These are phyloP conservation scores for Isabelozyma heimii DNA, from an alignment of 805 yeast species.

Conservation along the genomic window DNA sequence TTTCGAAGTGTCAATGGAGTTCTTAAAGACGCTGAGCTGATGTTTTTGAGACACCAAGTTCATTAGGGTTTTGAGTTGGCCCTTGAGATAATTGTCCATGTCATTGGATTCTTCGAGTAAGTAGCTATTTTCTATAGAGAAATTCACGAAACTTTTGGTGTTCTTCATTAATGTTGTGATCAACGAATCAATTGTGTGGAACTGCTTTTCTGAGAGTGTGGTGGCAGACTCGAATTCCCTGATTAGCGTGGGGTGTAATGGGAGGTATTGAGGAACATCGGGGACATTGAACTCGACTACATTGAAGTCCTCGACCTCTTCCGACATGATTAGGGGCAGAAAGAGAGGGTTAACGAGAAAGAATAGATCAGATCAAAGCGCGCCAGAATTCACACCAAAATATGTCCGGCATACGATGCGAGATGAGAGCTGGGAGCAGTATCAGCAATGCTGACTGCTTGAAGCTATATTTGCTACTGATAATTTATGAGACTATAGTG, in stretches of 20 bases:
- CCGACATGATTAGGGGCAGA: background rate
- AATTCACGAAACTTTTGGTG: slow-evolving; percentile 6
- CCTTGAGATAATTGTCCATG: background rate
- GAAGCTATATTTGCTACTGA: too few relatives aligned
- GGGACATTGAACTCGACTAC: background rate
- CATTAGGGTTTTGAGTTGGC: slow-evolving; percentile 10
- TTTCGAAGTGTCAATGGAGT: slow-evolving; percentile 13
- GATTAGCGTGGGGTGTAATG: background rate
- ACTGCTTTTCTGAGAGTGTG: slow-evolving; percentile 1
- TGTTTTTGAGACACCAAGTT: slow-evolving; percentile 8
- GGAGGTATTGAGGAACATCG: background rate
- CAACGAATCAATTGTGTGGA: slow-evolving; percentile 8
- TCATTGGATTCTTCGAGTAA: background rate
- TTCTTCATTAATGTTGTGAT: slow-evolving; percentile 13
- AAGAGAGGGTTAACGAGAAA: background rate
- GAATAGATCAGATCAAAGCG: background rate
- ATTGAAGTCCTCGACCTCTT: background rate
- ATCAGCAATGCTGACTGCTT: too few relatives aligned
- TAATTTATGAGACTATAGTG: too few relatives aligned
- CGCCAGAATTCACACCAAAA: too few relatives aligned
- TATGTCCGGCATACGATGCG: too few relatives aligned
- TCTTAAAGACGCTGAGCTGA: slow-evolving; percentile 8
- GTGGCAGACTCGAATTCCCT: background rate
- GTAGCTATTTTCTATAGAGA: slow-evolving; percentile 5
- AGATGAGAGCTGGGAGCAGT: too few relatives aligned